Evolutionary conservation across 1,139 yeast species (phyloP), one percentile per base, ranked within the genome.

Genomic region (Protomyces pachydermus): DNA sequence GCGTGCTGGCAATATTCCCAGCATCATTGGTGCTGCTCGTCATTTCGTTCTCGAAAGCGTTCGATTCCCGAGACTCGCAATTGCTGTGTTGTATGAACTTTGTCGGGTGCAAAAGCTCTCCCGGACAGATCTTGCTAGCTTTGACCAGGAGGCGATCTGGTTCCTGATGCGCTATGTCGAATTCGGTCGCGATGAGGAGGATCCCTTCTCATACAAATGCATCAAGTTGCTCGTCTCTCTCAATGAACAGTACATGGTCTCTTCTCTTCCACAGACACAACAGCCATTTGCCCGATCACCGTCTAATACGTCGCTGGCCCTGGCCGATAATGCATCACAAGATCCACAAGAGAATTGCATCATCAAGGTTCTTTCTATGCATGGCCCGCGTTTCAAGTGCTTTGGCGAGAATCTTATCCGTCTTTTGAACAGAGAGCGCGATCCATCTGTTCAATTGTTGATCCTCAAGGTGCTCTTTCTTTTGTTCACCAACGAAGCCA

Each of bases 161-260:
- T 82, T 80, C 68, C 74, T 87, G 55, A 79, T 86, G 61, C 73
- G 79, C 2, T 79, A 82, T 28, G 79, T 86, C 66, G 82, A 81
- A 68, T 69, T 74, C 67, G 76, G 79, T 67, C 77, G 81, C 70
- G 82, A 82, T 54, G 83, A 76, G 53, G 67, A 84, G 66, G 86
- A 84, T 68, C 81, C 86, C 56, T 80, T 82, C 66, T 88, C 89
- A 61, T 84, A 84, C 69, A 84, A 88, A 51, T 85, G 86, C 69
- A 86, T 90, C 76, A 86, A 86, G 71, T 77, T 88, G n/a, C 74
- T 90, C 9, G 77, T 91, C 55, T 83, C 89, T 1, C 77, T 91
- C 23, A 90, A 90, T 73, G 97, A 91, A 72, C 97, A 91, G 73
- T 91, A 84, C 73, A 82, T 91, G 82, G 86, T 89, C 61, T 84